Percentiles rank a stretch among this genome's conserved stretches.
Conservation (phyloP, 2,329 filamentous ascomycete genomes). For the Ampelomyces quisqualis region DNA sequence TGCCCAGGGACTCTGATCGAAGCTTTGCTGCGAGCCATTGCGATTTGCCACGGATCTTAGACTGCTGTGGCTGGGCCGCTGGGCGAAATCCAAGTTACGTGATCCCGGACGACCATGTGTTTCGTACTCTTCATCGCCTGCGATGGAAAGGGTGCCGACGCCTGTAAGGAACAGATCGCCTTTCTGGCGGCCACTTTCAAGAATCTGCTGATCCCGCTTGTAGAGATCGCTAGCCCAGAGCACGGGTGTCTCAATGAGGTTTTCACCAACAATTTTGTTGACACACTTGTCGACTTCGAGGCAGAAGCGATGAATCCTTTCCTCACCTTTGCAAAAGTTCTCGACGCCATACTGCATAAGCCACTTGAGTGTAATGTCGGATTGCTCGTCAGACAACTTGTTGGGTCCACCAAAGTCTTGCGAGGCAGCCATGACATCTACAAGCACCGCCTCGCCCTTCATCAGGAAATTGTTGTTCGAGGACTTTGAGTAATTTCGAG, state of each 20-base stretch:
- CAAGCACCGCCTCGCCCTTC: conserved; percentile 78
- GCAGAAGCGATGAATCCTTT: conserved; percentile 90
- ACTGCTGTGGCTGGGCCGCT: conserved; percentile 58
- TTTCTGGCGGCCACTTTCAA: conserved; percentile 54
- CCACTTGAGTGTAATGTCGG: conserved; percentile 81
- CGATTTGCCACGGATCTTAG: conserved; percentile 60
- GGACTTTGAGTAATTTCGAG: conserved; percentile 48
- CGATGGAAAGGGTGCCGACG: conserved; percentile 51
- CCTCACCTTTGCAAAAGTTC: conserved; percentile 93
- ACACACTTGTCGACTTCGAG: conserved; percentile 87
- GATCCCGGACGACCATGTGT: conserved; percentile 41
- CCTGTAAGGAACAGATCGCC: conserved; percentile 51
- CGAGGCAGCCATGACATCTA: conserved; percentile 81
- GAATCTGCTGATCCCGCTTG: conserved; percentile 68
- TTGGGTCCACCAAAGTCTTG: conserved; percentile 87
- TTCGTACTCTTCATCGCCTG: conserved; percentile 51
- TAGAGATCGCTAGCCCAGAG: conserved; percentile 92
- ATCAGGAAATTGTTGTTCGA: conserved; percentile 64
- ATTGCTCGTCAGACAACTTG: conserved; percentile 94
- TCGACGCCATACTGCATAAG: conserved; percentile 78
- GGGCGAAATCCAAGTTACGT: conserved; percentile 48
- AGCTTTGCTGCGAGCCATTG: conserved; percentile 68
- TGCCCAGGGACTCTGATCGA: conserved; percentile 68
- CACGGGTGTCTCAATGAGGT: conserved; percentile 79
- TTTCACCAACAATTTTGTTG: conserved; percentile 80